phyloP scores from a whole-genome alignment of 805 yeast species.

The Candida germanica region DNA sequence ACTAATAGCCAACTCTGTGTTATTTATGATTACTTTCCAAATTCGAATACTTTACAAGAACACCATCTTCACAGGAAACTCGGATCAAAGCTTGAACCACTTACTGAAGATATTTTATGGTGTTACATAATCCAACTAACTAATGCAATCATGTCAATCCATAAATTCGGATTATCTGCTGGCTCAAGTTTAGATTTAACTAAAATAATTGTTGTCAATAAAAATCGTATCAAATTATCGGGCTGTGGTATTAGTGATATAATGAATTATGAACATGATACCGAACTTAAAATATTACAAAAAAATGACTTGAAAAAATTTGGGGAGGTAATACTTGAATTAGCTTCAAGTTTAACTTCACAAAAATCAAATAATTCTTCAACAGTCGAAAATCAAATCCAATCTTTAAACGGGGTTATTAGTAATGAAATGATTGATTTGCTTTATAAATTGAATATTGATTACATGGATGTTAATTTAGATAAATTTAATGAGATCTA shows the following conservation, averaged over 20 bases:
- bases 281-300: conserved; percentile 32
- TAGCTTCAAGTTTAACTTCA: conserved; percentile 44
- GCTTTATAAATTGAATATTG: conserved; percentile 29
- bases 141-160: conserved; percentile 65
- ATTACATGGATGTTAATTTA: conserved; percentile 22
- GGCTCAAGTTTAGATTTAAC: conserved; percentile 58
- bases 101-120: conserved; percentile 74
- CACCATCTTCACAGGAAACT: conserved; percentile 52
- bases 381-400: conserved; percentile 13
- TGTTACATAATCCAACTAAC: conserved; percentile 69
- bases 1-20: conserved; percentile 58
- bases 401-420: conserved; percentile 18
- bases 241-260: conserved; percentile 73
- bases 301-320: conserved; percentile 54
- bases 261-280: conserved; percentile 37
- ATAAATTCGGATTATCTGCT: conserved; percentile 60
- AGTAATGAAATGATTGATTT: conserved; percentile 47
- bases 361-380: conserved; percentile 16
- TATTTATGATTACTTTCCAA: conserved; percentile 83
- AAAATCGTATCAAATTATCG: conserved; percentile 67
- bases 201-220: conserved; percentile 70
- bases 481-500: conserved; percentile 20
- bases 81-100: conserved; percentile 42
- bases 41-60: conserved; percentile 67
- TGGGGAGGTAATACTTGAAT: conserved; percentile 57